Evolutionary conservation across 2,329 filamentous ascomycete genomes (phyloP).

Genomic region (Volutella citrinella): DNA sequence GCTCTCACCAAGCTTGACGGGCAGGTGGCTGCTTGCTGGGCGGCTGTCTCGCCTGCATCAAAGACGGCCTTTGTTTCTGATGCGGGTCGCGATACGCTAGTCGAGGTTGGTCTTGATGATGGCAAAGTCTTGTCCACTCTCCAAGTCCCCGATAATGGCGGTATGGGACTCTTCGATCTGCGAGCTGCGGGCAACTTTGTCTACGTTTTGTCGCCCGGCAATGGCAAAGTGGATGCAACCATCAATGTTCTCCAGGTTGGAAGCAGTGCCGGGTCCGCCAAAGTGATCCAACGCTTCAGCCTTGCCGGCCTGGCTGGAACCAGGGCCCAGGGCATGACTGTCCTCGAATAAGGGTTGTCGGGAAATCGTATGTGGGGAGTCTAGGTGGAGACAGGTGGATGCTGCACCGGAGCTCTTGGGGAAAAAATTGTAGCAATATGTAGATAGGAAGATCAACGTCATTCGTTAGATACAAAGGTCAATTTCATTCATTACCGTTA

Average conservation of each 20-base stretch:
- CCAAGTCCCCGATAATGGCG: slow-evolving; percentile 43
- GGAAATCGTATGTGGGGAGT: too few species aligned
- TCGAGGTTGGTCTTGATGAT: slow-evolving; percentile 52
- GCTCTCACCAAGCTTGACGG: slow-evolving; percentile 42
- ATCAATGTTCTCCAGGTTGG: slow-evolving; percentile 21
- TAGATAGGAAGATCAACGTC: too few species aligned
- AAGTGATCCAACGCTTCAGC: too few species aligned
- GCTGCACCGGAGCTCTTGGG: too few species aligned
- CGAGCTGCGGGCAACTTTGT: slow-evolving; percentile 50
- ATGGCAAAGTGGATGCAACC: slow-evolving; percentile 41
- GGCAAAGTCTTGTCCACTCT: slow-evolving; percentile 43
- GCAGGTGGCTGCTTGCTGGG: slow-evolving; percentile 59
- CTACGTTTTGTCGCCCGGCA: slow-evolving; percentile 55
- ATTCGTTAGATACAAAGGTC: too few species aligned
- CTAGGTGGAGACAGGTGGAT: too few species aligned
- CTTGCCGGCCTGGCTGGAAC: too few species aligned
- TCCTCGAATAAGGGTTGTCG: too few species aligned
- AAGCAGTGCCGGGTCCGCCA: too few species aligned
- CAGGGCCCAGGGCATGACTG: too few species aligned
- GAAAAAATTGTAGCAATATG: too few species aligned
- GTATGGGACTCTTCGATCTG: slow-evolving; percentile 56
- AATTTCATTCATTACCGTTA: too few species aligned
- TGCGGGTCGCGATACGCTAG: slow-evolving; percentile 46
- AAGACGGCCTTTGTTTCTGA: slow-evolving; percentile 58
- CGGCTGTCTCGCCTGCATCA: slow-evolving; percentile 44